These are phyloP conservation scores for Jamesozyma spencerorum DNA, from an alignment of 805 yeast genomes.

Conservation along the genomic window DNA sequence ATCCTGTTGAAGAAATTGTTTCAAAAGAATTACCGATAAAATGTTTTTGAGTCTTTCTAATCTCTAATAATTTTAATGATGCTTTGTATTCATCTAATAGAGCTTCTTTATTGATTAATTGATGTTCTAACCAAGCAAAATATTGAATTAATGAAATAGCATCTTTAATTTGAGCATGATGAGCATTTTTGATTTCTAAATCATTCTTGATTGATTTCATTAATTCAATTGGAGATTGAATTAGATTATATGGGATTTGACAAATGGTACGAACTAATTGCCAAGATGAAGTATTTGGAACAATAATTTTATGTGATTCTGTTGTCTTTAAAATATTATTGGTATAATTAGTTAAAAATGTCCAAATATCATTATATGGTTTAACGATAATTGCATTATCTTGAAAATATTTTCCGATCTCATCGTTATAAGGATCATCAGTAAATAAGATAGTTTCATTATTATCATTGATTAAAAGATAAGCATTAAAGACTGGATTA, in stretches of 20 bases:
- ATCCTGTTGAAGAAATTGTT: conserved; percentile 67
- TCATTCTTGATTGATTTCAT: conserved; percentile 70
- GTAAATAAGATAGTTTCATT: conserved; percentile 44
- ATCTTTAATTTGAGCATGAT: conserved; percentile 72
- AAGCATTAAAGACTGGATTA: conserved; percentile 79
- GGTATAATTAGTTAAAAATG: conserved; percentile 34
- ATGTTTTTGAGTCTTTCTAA: conserved; percentile 45
- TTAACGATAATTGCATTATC: conserved; percentile 40
- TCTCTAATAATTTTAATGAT: conserved; percentile 46
- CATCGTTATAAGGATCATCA: conserved; percentile 35
- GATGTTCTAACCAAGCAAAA: conserved; percentile 73
- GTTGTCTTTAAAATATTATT: conserved; percentile 12
- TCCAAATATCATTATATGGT: conserved; percentile 52
- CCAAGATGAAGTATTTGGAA: conserved; percentile 57
- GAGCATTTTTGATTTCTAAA: conserved; percentile 63
- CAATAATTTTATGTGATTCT: conserved; percentile 5
- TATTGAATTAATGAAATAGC: conserved; percentile 67
- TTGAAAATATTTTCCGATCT: conserved; percentile 34
- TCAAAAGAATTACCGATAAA: conserved; percentile 66
- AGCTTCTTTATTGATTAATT: conserved; percentile 35
- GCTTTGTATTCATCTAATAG: conserved; percentile 58
- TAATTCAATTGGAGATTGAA: conserved; percentile 52
- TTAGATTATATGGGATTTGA: conserved; percentile 22
- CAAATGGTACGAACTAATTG: conserved; percentile 48
- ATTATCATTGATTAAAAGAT: conserved; percentile 37